Evolutionary conservation across 805 yeast genomes (phyloP).

Genomic region (Debaryomyces hansenii): DNA sequence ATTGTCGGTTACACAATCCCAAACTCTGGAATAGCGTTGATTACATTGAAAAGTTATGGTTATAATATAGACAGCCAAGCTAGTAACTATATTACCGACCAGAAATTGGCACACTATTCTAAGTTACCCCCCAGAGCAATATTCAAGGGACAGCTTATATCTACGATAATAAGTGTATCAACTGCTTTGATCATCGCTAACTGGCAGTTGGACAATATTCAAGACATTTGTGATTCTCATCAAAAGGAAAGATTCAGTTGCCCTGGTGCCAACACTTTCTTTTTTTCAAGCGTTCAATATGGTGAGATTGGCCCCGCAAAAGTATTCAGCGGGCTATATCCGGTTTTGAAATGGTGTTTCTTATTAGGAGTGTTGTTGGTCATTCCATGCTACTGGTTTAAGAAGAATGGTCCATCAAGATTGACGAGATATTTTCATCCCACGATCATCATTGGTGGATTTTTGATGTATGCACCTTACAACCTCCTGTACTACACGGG

Average conservation of each 20-base stretch:
- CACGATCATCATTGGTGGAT: conserved; percentile 52
- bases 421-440: conserved; percentile 50
- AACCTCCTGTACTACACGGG: conserved; percentile 56
- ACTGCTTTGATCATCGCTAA: conserved; percentile 37
- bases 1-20: conserved; percentile 67
- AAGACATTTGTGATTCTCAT: conserved; percentile 34
- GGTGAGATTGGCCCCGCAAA: conserved; percentile 62
- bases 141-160: conserved; percentile 47
- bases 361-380: conserved; percentile 49
- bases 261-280: conserved; percentile 50
- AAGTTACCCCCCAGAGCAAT: conserved; percentile 63
- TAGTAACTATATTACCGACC: conserved; percentile 50
- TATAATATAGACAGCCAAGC: conserved; percentile 67
- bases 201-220: conserved; percentile 39
- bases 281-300: conserved; percentile 52
- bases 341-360: conserved; percentile 58
- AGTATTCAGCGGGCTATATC: conserved; percentile 56
- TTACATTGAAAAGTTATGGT: conserved; percentile 45
- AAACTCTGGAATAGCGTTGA: conserved; percentile 58
- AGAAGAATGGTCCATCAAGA: conserved; percentile 32
- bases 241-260: conserved; percentile 38
- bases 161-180: conserved; percentile 34
- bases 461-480: conserved; percentile 50
- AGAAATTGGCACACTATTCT: conserved; percentile 53
- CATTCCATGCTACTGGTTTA: conserved; percentile 37